phyloP scores from a whole-genome alignment of 352 stramenopile species.

The Phytophthora fragariaefolia region DNA sequence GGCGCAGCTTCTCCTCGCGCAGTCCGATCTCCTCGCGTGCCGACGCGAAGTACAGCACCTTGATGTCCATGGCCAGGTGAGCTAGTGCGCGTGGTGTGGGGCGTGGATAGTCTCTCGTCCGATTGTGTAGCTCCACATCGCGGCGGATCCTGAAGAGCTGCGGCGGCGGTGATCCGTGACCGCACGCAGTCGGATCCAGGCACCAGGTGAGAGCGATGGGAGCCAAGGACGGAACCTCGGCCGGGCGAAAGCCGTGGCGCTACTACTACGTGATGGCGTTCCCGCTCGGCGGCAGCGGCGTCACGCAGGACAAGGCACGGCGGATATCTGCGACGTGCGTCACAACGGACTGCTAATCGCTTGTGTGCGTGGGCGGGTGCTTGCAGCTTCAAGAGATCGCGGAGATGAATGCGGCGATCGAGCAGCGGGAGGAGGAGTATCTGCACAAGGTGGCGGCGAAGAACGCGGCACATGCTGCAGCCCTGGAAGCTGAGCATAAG shows the following conservation, averaged over 20 bases:
- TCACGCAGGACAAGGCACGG: constrained; percentile 54
- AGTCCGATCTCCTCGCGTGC: constrained; percentile 72
- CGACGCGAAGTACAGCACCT: constrained; percentile 86
- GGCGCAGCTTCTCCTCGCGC: constrained; percentile 65
- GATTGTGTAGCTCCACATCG: constrained; percentile 18
- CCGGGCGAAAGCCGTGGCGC: constrained; percentile 66
- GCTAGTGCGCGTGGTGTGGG: background rate
- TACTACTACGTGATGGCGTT: constrained; percentile 75
- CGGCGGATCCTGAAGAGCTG: constrained; percentile 49
- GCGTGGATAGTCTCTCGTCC: background rate
- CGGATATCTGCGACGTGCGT: constrained; percentile 14
- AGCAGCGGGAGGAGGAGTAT: constrained; percentile 62
- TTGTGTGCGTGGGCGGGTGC: constrained; percentile 1
- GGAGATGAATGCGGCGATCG: constrained; percentile 50
- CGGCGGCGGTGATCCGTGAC: too few relatives aligned
- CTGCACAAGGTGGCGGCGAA: constrained; percentile 46
- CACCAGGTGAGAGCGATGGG: background rate
- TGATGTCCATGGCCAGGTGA: constrained; percentile 48
- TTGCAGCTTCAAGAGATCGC: constrained; percentile 54
- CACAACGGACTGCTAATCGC: background rate
- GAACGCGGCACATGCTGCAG: constrained; percentile 23
- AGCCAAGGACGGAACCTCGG: constrained; percentile 3
- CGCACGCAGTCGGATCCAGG: background rate
- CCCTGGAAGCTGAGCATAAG: constrained; percentile 20
- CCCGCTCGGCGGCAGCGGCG: constrained; percentile 32